Percentiles rank a stretch among this genome's conserved stretches.
phyloP scores from a whole-genome alignment of 495 filamentous ascomycete species.

The Penicillium taxi region DNA sequence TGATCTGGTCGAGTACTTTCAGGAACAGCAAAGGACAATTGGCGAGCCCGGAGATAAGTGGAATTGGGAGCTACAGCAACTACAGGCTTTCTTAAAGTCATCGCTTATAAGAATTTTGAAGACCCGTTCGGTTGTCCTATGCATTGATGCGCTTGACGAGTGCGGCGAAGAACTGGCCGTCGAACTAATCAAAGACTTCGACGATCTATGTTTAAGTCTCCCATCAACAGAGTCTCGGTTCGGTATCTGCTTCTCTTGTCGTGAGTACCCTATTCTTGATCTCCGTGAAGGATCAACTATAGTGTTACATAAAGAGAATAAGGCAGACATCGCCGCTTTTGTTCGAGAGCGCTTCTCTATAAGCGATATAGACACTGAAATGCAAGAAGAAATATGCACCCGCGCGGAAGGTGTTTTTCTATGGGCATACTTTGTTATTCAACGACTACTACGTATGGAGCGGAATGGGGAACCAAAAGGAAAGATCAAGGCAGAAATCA shows the following conservation, averaged over 20 bases:
- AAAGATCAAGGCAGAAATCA: too few species aligned
- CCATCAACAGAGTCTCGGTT: not conserved
- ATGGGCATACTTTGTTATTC: not conserved
- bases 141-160: slow-evolving; percentile 50
- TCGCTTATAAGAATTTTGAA: too few species aligned
- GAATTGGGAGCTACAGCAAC: too few species aligned
- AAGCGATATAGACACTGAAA: too few species aligned
- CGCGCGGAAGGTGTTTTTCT: not conserved
- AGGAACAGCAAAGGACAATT: too few species aligned
- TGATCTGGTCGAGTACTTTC: too few species aligned
- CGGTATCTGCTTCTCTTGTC: not conserved
- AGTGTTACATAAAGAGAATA: not conserved
- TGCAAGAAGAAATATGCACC: not conserved
- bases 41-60: too few species aligned
- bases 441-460: not conserved
- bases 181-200: not conserved
- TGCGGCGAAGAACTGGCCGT: slow-evolving; percentile 23
- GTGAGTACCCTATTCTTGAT: not conserved
- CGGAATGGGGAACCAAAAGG: not conserved
- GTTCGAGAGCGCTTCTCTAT: too few species aligned
- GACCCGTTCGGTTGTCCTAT: slow-evolving; percentile 17
- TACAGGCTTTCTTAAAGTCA: too few species aligned
- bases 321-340: not conserved
- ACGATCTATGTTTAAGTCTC: not conserved
- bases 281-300: not conserved